phyloP scores from a whole-genome alignment of 257 asterid genomes.

The Orobanche coerulescens region DNA sequence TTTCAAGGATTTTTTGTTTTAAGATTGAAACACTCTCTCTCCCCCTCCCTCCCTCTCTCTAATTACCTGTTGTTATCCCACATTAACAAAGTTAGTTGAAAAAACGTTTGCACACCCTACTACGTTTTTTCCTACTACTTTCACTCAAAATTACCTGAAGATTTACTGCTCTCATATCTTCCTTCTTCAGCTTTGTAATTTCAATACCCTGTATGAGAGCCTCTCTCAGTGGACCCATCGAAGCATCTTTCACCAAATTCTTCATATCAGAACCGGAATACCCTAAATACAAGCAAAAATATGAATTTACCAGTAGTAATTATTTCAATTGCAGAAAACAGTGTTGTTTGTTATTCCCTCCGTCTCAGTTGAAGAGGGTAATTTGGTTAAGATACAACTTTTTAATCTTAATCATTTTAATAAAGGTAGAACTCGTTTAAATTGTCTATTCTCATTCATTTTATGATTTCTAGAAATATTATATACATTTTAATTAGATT shows the following conservation, averaged over 20 bases:
- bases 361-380: no score
- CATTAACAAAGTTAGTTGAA: not conserved
- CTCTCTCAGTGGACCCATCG: slow-evolving; percentile 96
- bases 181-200: slow-evolving; percentile 78
- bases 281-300: slow-evolving; percentile 37
- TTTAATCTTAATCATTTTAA: no score
- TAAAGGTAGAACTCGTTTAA: no score
- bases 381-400: no score
- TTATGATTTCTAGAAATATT: no score
- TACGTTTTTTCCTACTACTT: not conserved
- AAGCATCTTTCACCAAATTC: slow-evolving; percentile 96
- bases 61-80: no score
- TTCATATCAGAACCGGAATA: slow-evolving; percentile 99
- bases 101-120: not conserved
- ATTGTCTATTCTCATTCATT: no score
- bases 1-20: not conserved
- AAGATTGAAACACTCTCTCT: no score
- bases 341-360: no score
- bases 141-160: slow-evolving; percentile 45
- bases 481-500: no score
- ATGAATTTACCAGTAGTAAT: not conserved
- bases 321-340: slow-evolving; percentile 14
- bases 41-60: no score
- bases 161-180: slow-evolving; percentile 82
- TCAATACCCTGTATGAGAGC: slow-evolving; percentile 73